phyloP scores from a whole-genome alignment of 2,329 filamentous ascomycete genomes.

The Ceratocystiopsis sp. region DNA sequence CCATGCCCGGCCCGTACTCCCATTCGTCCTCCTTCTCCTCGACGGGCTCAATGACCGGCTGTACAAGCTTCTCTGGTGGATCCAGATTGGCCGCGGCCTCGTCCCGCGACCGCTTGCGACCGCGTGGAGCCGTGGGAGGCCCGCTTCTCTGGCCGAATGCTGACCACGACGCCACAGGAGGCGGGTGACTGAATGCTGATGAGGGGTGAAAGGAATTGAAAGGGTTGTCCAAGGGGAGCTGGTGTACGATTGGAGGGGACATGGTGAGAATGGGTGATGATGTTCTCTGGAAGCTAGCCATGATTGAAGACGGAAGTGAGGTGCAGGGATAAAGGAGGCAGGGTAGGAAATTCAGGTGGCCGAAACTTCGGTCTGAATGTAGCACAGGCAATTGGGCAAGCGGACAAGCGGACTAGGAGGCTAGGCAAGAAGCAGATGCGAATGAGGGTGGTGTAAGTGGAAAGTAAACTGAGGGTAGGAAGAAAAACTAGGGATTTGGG shows the following conservation, averaged over 20 bases:
- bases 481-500: too few relatives aligned
- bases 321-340: neutral
- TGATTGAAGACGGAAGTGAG: conserved; percentile 11
- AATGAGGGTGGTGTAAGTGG: too few relatives aligned
- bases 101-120: conserved; percentile 61
- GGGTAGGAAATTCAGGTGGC: too few relatives aligned
- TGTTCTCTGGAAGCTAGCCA: conserved; percentile 27
- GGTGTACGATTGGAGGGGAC: conserved; percentile 25
- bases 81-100: conserved; percentile 54
- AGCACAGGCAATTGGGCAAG: too few relatives aligned
- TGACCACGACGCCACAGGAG: conserved; percentile 17
- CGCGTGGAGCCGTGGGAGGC: conserved; percentile 22
- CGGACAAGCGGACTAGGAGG: too few relatives aligned
- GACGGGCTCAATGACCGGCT: conserved; percentile 22
- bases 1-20: conserved; percentile 57
- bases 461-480: too few relatives aligned
- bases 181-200: conserved; percentile 18
- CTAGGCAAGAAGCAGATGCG: too few relatives aligned
- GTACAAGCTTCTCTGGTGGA: conserved; percentile 30
- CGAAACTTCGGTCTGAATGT: too few relatives aligned
- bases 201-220: conserved; percentile 21
- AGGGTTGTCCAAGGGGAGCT: conserved; percentile 22
- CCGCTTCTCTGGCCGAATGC: neutral
- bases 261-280: conserved; percentile 31
- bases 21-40: conserved; percentile 46